A percentile compares a stretch with the other conserved stretches of the same genome.
phyloP scores from a whole-genome alignment of 1,139 yeast species.

The Candida tropicalis region DNA sequence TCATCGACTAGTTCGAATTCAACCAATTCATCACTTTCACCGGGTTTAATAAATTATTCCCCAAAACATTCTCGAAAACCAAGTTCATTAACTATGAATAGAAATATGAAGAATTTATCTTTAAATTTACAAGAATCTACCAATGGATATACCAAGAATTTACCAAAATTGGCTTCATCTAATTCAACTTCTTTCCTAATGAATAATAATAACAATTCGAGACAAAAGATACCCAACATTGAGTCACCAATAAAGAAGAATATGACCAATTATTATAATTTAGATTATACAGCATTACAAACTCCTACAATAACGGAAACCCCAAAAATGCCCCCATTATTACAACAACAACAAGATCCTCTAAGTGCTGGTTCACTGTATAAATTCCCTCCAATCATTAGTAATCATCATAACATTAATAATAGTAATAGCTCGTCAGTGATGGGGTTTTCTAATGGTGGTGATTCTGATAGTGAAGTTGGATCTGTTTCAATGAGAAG shows the following conservation, averaged over 20 bases:
- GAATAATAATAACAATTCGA: conserved; percentile 12
- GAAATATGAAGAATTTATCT: conserved; percentile 41
- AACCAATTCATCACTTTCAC: conserved; percentile 8
- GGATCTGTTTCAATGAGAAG: conserved; percentile 4
- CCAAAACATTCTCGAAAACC: conserved; percentile 41
- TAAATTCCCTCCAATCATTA: conserved; percentile 11
- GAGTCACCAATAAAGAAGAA: conserved; percentile 17
- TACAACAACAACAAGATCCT: conserved; percentile 8
- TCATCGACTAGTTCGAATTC: conserved; percentile 13
- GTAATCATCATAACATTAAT: neutral
- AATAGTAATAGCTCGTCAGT: neutral
- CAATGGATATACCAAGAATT: conserved; percentile 2
- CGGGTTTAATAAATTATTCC: conserved; percentile 30
- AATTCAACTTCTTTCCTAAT: conserved; percentile 15
- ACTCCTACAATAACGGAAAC: conserved; percentile 18
- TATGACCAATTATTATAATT: conserved; percentile 6
- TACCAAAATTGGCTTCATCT: conserved; percentile 6
- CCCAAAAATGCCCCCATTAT: conserved; percentile 15
- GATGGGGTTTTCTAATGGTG: neutral
- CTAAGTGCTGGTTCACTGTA: conserved; percentile 10
- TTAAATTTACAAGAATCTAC: conserved; percentile 26
- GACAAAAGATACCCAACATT: neutral
- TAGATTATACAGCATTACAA: conserved; percentile 8
- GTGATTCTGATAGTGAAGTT: conserved; percentile 6
- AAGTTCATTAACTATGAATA: conserved; percentile 26